Evolutionary conservation across 257 asterid genomes (phyloP).

Genomic region (Ophiorrhiza pumila): DNA sequence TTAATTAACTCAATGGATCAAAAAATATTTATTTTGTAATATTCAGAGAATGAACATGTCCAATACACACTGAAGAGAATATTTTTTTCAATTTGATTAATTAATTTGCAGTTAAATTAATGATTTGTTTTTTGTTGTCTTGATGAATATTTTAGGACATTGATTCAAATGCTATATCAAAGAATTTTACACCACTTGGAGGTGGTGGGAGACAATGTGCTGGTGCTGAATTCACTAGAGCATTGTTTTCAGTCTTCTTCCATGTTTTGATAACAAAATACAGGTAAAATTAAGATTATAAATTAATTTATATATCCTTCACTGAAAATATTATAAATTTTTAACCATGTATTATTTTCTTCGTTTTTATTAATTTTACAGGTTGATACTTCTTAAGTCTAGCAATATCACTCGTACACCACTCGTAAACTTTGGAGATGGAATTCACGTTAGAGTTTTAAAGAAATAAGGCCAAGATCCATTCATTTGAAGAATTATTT

Average conservation of each 20-base stretch:
- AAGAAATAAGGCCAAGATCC: background rate
- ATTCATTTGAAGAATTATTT: too few species aligned
- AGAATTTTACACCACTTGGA: background rate
- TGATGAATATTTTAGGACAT: background rate
- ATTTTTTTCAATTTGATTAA: too few species aligned
- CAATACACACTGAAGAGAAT: too few species aligned
- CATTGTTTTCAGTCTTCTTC: background rate
- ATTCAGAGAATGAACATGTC: too few species aligned
- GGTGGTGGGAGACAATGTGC: background rate
- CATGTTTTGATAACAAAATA: background rate
- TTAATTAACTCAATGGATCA: too few species aligned
- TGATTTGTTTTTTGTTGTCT: background rate
- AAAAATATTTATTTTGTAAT: too few species aligned
- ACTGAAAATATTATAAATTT: background rate
- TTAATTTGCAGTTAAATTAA: too few species aligned
- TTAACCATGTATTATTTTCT: background rate
- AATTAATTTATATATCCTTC: background rate
- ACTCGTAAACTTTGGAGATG: background rate
- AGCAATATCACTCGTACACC: background rate
- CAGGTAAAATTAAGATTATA: background rate
- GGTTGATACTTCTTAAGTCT: background rate
- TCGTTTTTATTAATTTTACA: background rate
- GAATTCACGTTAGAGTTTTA: background rate
- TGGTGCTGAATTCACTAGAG: background rate
- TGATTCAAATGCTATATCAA: background rate